phyloP scores from a whole-genome alignment of 345 rosid species.

The Reutealis trisperma region DNA sequence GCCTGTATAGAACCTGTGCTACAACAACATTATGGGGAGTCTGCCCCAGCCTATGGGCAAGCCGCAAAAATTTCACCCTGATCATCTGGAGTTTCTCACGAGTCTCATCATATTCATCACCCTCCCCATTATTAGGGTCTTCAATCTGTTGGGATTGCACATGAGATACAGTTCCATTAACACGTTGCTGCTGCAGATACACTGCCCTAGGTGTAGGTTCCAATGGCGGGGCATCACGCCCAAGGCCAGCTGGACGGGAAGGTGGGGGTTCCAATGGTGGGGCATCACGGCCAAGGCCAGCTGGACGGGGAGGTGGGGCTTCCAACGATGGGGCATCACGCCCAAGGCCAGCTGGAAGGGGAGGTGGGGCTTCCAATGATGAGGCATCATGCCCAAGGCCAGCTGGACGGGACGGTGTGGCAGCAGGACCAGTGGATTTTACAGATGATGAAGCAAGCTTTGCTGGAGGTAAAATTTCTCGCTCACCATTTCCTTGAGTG shows the following conservation, averaged over 20 bases:
- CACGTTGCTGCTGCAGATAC: conserved; percentile 63
- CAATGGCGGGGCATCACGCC: conserved; percentile 77
- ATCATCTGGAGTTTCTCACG: conserved; percentile 98
- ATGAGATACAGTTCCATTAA: conserved; percentile 63
- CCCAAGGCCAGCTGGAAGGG: conserved; percentile 93
- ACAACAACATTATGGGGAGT: conserved; percentile 99
- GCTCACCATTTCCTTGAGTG: conserved; percentile 28
- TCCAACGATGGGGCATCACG: conserved; percentile 79
- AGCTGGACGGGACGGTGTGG: conserved; percentile 61
- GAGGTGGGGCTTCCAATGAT: conserved; percentile 46
- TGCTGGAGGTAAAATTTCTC: conserved; percentile 24
- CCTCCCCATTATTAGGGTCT: conserved; percentile 62
- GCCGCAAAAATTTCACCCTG: conserved; percentile 95
- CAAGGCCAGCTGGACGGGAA: conserved; percentile 90
- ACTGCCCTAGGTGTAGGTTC: conserved; percentile 74
- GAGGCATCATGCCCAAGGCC: conserved; percentile 94
- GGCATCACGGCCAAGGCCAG: conserved; percentile 90
- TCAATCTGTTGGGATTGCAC: conserved; percentile 71
- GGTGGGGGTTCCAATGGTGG: conserved; percentile 56
- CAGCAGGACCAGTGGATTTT: conserved; percentile 41
- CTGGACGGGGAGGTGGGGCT: conserved; percentile 56
- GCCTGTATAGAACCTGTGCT: conserved; percentile 96
- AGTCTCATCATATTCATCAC: conserved; percentile 88
- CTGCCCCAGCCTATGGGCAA: conserved; percentile 96
- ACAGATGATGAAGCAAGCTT: conserved; percentile 41